These are phyloP conservation scores for Daldinia decipiens DNA, from an alignment of 495 filamentous ascomycete species.

Conservation along the genomic window DNA sequence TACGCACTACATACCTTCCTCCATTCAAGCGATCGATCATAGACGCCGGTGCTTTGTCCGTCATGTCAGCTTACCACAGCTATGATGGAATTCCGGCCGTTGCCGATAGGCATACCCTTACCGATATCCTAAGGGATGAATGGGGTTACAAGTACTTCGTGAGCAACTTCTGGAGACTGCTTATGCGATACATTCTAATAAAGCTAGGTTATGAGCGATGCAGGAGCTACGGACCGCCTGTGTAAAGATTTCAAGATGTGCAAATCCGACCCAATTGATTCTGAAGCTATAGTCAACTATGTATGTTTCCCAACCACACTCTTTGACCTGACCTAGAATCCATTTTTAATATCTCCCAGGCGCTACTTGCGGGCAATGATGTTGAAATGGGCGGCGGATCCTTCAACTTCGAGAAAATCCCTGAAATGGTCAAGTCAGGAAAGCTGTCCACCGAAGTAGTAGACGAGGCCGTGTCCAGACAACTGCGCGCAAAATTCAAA, in stretches of 20 bases:
- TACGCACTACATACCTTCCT: conserved; percentile 74
- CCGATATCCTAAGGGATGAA: conserved; percentile 72
- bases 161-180: conserved; percentile 48
- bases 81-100: conserved; percentile 75
- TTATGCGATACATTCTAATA: conserved; percentile 4
- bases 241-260: conserved; percentile 72
- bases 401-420: conserved; percentile 73
- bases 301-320: conserved; percentile 21
- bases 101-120: conserved; percentile 68
- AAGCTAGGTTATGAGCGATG: conserved; percentile 58
- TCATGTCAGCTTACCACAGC: conserved; percentile 76
- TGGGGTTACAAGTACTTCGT: conserved; percentile 75
- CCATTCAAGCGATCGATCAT: conserved; percentile 74
- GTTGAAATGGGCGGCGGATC: conserved; percentile 82
- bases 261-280: conserved; percentile 65
- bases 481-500: conserved; percentile 71
- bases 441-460: conserved; percentile 65
- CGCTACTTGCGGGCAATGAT: conserved; percentile 73
- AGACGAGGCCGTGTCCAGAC: conserved; percentile 70
- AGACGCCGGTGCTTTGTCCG: conserved; percentile 69
- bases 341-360: conserved; percentile 38
- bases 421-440: conserved; percentile 67
- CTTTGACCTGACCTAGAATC: not conserved
- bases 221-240: conserved; percentile 72
- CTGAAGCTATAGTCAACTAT: conserved; percentile 59